A percentile compares a stretch with the other conserved stretches of the same genome.
Evolutionary conservation across 441 rosid genomes (phyloP).

Genomic region (Cnidoscolus chayamansa): DNA sequence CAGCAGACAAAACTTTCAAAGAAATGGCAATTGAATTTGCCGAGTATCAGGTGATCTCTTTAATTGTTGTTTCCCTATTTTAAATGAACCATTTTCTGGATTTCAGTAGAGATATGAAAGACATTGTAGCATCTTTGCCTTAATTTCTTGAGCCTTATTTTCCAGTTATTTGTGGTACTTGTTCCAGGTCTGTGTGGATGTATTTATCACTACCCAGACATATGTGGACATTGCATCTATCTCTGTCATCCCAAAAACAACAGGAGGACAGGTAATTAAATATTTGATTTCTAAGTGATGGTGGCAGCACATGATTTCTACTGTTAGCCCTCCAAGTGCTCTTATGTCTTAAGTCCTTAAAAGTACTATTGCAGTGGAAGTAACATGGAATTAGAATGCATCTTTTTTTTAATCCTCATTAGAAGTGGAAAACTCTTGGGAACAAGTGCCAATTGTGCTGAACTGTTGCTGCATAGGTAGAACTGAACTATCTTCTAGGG

Average conservation of each 20-base stretch:
- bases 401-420: not conserved
- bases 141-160: too few species aligned
- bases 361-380: not conserved
- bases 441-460: not conserved
- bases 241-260: slow-evolving; percentile 74
- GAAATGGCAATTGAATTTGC: slow-evolving; percentile 79
- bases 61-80: not conserved
- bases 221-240: slow-evolving; percentile 80
- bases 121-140: too few species aligned
- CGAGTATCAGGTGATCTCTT: slow-evolving; percentile 62
- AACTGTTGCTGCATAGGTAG: not conserved
- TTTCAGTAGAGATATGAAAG: too few species aligned
- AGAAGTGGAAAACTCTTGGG: not conserved
- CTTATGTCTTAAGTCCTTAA: not conserved
- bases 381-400: not conserved
- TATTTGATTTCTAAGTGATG: not conserved
- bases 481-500: not conserved
- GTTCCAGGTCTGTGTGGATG: slow-evolving; percentile 75
- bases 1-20: slow-evolving; percentile 67
- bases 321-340: not conserved
- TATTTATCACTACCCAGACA: slow-evolving; percentile 69
- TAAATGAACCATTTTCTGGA: too few species aligned
- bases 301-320: not conserved
- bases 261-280: slow-evolving; percentile 79
- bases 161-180: not conserved